These are phyloP conservation scores for Fraxinus velutina DNA, from an alignment of 305 asterid species.

Conservation along the genomic window DNA sequence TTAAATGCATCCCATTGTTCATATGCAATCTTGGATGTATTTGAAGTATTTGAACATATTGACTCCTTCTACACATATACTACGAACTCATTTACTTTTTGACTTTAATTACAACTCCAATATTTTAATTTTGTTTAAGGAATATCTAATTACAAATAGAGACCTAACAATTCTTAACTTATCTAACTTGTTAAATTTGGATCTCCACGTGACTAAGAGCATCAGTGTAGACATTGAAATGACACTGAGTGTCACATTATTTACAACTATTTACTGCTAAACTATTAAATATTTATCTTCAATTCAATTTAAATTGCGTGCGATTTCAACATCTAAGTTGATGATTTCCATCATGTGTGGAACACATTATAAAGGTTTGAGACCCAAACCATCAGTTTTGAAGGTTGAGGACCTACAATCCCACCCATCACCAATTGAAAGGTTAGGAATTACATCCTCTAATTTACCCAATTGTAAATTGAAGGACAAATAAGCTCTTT, in stretches of 20 bases:
- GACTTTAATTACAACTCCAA: not conserved
- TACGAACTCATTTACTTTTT: not conserved
- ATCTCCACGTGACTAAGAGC: not conserved
- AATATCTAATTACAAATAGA: not conserved
- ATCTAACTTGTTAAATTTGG: not conserved
- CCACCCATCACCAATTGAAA: not conserved
- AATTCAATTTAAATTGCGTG: not conserved
- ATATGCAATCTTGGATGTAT: not conserved
- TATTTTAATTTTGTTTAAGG: not conserved
- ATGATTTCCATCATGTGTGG: not conserved
- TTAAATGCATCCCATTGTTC: not conserved
- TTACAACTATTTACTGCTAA: not conserved
- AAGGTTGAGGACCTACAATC: not conserved
- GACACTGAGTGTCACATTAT: not conserved
- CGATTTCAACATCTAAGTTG: not conserved
- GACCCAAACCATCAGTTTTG: not conserved
- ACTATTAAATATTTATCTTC: not conserved
- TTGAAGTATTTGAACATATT: too few species aligned
- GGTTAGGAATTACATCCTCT: not conserved
- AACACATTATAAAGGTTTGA: not conserved
- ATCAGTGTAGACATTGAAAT: not conserved
- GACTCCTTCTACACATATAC: not conserved
- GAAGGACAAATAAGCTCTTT: not conserved
- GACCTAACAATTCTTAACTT: not conserved
- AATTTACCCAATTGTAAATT: not conserved